Evolutionary conservation across 208 protist genomes (phyloP).

Genomic region (Leishmania gerbilli): DNA sequence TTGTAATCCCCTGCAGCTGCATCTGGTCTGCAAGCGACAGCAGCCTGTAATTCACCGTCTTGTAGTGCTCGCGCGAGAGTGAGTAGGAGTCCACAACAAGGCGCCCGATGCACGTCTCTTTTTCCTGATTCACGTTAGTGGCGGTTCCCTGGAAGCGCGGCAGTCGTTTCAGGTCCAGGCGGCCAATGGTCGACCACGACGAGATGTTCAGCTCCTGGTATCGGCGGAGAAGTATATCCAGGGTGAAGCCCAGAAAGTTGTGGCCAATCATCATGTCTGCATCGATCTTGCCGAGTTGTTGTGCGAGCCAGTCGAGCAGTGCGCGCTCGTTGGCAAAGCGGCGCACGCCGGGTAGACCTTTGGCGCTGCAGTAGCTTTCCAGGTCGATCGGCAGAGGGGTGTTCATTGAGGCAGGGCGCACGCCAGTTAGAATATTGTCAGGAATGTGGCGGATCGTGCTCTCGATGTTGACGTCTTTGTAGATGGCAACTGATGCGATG

Average conservation of each 20-base stretch:
- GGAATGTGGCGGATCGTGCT: slow-evolving; percentile 40
- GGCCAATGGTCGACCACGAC: slow-evolving; percentile 92
- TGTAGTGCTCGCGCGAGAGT: slow-evolving; percentile 93
- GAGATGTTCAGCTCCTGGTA: slow-evolving; percentile 88
- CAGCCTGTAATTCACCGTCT: slow-evolving; percentile 92
- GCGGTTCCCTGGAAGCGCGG: slow-evolving; percentile 48
- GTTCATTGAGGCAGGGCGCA: slow-evolving; percentile 49
- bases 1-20: slow-evolving; percentile 66
- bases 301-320: slow-evolving; percentile 81
- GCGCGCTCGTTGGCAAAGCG: slow-evolving; percentile 74
- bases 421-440: slow-evolving; percentile 54
- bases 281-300: slow-evolving; percentile 86
- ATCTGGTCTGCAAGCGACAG: slow-evolving; percentile 72
- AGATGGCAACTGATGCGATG: slow-evolving; percentile 77
- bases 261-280: slow-evolving; percentile 97
- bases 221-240: slow-evolving; percentile 96
- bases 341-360: slow-evolving; percentile 57
- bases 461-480: slow-evolving; percentile 83
- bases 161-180: slow-evolving; percentile 82
- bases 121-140: slow-evolving; percentile 56
- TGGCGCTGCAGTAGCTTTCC: slow-evolving; percentile 69
- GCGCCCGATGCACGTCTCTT: slow-evolving; percentile 90
- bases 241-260: slow-evolving; percentile 97
- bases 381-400: slow-evolving; percentile 78
- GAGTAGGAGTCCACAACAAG: slow-evolving; percentile 96